phyloP scores from a whole-genome alignment of 768 basidiomycete genomes.

The Mycena metata region DNA sequence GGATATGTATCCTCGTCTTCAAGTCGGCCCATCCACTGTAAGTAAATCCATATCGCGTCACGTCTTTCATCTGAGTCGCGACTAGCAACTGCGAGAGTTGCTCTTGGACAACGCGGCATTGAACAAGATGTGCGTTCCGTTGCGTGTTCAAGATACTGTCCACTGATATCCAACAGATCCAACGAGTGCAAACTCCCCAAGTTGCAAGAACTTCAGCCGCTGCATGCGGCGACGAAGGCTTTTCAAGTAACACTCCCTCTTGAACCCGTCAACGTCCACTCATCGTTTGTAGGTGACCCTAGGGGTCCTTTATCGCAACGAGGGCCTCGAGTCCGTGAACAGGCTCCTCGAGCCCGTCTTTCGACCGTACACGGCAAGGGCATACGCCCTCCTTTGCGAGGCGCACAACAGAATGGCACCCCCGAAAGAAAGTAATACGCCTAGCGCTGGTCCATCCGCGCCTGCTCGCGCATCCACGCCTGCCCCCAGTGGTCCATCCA shows the following conservation, averaged over 20 bases:
- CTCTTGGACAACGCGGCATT: slow-evolving; percentile 9
- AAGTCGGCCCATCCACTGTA: slow-evolving; percentile 66
- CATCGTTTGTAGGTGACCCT: neutral
- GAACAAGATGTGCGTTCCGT: slow-evolving; percentile 1
- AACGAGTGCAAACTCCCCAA: slow-evolving; percentile 1
- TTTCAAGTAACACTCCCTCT: neutral
- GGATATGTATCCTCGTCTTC: slow-evolving; percentile 59
- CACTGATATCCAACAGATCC: neutral
- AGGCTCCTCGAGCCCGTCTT: neutral
- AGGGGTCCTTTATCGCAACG: neutral
- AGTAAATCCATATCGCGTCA: neutral
- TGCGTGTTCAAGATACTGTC: neutral
- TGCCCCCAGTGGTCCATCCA: neutral
- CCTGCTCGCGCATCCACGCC: neutral
- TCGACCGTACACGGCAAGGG: neutral
- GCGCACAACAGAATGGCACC: neutral
- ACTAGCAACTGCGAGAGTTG: slow-evolving; percentile 8
- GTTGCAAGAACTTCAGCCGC: neutral
- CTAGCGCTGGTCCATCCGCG: neutral
- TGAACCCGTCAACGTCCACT: no score
- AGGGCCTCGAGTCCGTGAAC: neutral
- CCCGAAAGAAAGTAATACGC: neutral
- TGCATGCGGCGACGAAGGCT: neutral
- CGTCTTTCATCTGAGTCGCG: neutral
- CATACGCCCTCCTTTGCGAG: neutral